Conservation (phyloP, 2,329 filamentous ascomycete genomes). For the Didymella keratinophila region DNA sequence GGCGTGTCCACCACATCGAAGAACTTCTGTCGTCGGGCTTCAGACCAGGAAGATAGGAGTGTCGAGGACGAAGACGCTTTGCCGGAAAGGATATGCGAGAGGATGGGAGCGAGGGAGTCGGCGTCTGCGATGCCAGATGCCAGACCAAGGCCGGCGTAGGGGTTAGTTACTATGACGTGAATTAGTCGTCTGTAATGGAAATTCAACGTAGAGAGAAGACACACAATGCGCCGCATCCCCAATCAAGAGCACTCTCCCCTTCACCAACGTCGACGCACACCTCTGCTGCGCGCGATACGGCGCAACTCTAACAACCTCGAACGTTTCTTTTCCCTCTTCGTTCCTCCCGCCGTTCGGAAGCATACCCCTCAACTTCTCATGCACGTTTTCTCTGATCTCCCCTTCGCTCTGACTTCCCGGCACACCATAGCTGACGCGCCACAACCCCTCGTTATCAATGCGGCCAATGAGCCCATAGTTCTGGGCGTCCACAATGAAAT, state of each 20-base stretch:
- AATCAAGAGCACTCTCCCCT: constrained; percentile 46
- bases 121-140: constrained; percentile 49
- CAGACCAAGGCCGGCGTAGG: constrained; percentile 49
- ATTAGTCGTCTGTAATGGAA: not conserved
- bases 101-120: constrained; percentile 38
- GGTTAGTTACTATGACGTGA: constrained; percentile 42
- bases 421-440: constrained; percentile 55
- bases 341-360: constrained; percentile 38
- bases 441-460: constrained; percentile 48
- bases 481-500: constrained; percentile 51
- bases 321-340: constrained; percentile 27
- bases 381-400: constrained; percentile 39
- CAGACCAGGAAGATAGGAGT: constrained; percentile 48
- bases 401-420: constrained; percentile 37
- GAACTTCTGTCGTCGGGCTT: constrained; percentile 47
- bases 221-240: constrained; percentile 52
- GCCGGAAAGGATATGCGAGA: constrained; percentile 34
- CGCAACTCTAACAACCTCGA: constrained; percentile 47
- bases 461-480: constrained; percentile 51
- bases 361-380: constrained; percentile 42
- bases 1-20: constrained; percentile 46
- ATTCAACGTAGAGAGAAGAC: constrained; percentile 4
- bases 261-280: constrained; percentile 43
- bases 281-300: constrained; percentile 55
- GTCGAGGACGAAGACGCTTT: constrained; percentile 26